Evolutionary conservation across 257 asterid genomes (phyloP).

Genomic region (Cynanchum wilfordii): DNA sequence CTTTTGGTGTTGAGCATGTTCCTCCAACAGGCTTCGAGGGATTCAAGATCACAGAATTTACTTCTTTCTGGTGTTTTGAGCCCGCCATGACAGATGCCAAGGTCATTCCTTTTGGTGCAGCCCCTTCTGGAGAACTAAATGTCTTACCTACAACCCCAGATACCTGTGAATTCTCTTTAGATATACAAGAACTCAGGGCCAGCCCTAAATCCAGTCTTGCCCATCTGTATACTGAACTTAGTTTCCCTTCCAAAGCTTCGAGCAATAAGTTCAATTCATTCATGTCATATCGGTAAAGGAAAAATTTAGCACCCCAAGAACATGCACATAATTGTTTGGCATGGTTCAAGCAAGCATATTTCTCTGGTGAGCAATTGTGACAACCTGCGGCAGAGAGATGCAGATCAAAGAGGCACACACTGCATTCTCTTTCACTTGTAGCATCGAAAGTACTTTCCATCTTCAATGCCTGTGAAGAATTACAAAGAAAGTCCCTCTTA

Average conservation of each 20-base stretch:
- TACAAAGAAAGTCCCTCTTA: slow-evolving; percentile 65
- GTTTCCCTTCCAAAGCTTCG: slow-evolving; percentile 96
- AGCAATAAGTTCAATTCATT: slow-evolving; percentile 75
- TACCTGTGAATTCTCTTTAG: slow-evolving; percentile 44
- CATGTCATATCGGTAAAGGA: slow-evolving; percentile 84
- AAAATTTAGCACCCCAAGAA: slow-evolving; percentile 92
- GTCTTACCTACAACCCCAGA: slow-evolving; percentile 38
- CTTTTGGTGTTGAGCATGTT: slow-evolving; percentile 29
- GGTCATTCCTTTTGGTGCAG: slow-evolving; percentile 32
- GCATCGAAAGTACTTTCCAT: slow-evolving; percentile 97
- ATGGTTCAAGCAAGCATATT: slow-evolving; percentile 94
- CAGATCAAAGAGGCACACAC: slow-evolving; percentile 84
- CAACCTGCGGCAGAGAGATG: slow-evolving; percentile 99
- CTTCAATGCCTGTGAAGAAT: slow-evolving; percentile 78
- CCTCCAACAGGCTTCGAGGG: slow-evolving; percentile 20
- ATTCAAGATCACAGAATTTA: slow-evolving; percentile 23
- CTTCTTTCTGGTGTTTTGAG: slow-evolving; percentile 39
- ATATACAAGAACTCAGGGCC: slow-evolving; percentile 71
- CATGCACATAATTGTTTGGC: slow-evolving; percentile 90
- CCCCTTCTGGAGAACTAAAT: slow-evolving; percentile 34
- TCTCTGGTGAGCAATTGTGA: slow-evolving; percentile 89
- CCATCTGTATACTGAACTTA: slow-evolving; percentile 95
- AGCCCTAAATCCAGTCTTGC: slow-evolving; percentile 93
- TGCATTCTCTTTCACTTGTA: slow-evolving; percentile 89
- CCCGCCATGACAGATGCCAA: slow-evolving; percentile 24